Conservation (phyloP, 164 flowering plant species). For the Vitis riparia region DNA sequence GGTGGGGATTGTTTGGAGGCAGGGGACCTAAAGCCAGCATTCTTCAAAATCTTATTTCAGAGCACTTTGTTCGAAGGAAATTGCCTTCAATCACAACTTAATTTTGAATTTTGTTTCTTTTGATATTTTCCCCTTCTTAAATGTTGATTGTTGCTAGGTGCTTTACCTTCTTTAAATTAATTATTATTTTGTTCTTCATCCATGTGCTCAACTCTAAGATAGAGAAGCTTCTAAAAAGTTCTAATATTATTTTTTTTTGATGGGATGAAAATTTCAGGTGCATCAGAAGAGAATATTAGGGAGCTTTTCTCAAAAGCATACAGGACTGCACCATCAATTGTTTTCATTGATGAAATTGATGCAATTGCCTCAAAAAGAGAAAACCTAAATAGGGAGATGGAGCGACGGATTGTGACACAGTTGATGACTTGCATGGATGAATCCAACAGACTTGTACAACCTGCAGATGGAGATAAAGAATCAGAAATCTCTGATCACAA, state of each 20-base stretch:
- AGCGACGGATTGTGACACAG: constrained; percentile 85
- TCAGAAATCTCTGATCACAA: constrained; percentile 36
- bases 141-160: not conserved
- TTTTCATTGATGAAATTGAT: constrained; percentile 98
- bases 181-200: too few species aligned
- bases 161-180: too few species aligned
- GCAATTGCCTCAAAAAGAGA: constrained; percentile 95
- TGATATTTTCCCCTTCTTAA: not conserved
- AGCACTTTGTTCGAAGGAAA: too few species aligned
- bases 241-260: not conserved
- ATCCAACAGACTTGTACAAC: constrained; percentile 37
- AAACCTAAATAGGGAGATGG: constrained; percentile 87
- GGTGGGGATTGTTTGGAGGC: too few species aligned
- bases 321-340: constrained; percentile 89
- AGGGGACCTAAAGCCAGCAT: too few species aligned
- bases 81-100: too few species aligned
- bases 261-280: constrained; percentile 47
- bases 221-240: not conserved
- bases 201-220: too few species aligned
- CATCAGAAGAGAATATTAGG: constrained; percentile 87
- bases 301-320: constrained; percentile 88
- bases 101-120: not conserved
- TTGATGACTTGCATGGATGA: constrained; percentile 95
- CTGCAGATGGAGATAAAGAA: constrained; percentile 27
- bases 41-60: too few species aligned